Evolutionary conservation across 176 grass and related monocot species (phyloP).

Genomic region (Ensete ventricosum): DNA sequence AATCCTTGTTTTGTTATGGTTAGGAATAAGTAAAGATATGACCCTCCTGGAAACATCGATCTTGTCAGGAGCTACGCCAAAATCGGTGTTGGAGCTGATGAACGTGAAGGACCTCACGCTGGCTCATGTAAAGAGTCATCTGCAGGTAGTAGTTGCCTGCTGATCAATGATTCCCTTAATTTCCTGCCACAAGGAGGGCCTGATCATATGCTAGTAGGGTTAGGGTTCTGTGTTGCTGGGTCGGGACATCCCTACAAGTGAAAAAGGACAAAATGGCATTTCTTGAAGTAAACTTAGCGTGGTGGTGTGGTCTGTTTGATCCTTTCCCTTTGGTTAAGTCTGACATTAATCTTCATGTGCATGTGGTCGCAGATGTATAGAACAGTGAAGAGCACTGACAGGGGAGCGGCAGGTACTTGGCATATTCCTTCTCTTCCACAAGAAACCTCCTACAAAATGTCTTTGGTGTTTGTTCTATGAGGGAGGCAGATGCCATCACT

Average conservation of each 20-base stretch:
- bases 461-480: conserved; percentile 7
- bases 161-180: too few relatives aligned
- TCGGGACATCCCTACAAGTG: conserved; percentile 25
- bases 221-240: conserved; percentile 21
- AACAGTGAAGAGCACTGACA: conserved; percentile 92
- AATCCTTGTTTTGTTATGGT: neutral
- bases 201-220: neutral
- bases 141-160: conserved; percentile 50
- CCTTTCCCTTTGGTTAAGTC: neutral
- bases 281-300: neutral
- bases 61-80: conserved; percentile 80
- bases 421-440: too few relatives aligned
- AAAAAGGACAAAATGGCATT: conserved; percentile 28
- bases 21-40: neutral
- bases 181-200: too few relatives aligned
- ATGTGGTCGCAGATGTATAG: conserved; percentile 81
- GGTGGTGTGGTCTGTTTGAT: too few relatives aligned
- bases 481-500: neutral
- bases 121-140: conserved; percentile 98
- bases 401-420: conserved; percentile 39
- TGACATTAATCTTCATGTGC: neutral
- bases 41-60: neutral
- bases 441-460: neutral
- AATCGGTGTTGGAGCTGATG: conserved; percentile 98
- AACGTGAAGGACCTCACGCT: conserved; percentile 96